Conservation (phyloP, 192 early-diverging fungal species). For the Coemansia aciculifera region DNA sequence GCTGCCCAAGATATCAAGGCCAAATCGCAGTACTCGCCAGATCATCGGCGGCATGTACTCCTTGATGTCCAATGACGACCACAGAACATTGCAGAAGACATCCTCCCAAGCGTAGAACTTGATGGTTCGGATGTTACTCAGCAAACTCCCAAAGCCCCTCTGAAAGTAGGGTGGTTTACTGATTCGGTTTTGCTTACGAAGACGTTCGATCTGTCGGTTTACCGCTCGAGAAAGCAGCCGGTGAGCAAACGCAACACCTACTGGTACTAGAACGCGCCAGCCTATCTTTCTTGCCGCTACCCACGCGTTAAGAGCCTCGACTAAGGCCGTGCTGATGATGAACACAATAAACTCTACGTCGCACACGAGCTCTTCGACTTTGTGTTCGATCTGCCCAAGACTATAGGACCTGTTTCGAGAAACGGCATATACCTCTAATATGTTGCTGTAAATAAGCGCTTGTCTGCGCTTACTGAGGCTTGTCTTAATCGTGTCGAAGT, state of each 20-base stretch:
- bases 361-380: neutral
- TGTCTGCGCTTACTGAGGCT: neutral
- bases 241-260: slow-evolving; percentile 14
- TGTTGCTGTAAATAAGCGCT: slow-evolving; percentile 7
- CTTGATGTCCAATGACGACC: slow-evolving; percentile 2
- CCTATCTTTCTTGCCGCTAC: slow-evolving; percentile 28
- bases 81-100: slow-evolving; percentile 14
- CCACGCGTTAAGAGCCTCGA: slow-evolving; percentile 21
- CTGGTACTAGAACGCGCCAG: slow-evolving; percentile 31
- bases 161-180: slow-evolving; percentile 7
- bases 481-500: neutral
- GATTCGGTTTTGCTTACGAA: neutral
- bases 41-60: slow-evolving; percentile 21
- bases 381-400: neutral
- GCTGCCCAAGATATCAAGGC: slow-evolving; percentile 31
- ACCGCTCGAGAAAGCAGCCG: slow-evolving; percentile 9
- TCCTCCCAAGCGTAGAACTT: slow-evolving; percentile 68
- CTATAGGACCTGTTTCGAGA: neutral
- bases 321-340: neutral
- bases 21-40: slow-evolving; percentile 16
- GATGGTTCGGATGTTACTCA: slow-evolving; percentile 62
- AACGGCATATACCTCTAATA: neutral
- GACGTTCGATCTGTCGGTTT: neutral
- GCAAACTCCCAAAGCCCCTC: neutral
- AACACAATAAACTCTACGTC: neutral